A percentile compares a stretch with the other conserved stretches of the same genome.
Conservation (phyloP, 108 stramenopile genomes). For the Cyclostephanos tholiformis region DNA sequence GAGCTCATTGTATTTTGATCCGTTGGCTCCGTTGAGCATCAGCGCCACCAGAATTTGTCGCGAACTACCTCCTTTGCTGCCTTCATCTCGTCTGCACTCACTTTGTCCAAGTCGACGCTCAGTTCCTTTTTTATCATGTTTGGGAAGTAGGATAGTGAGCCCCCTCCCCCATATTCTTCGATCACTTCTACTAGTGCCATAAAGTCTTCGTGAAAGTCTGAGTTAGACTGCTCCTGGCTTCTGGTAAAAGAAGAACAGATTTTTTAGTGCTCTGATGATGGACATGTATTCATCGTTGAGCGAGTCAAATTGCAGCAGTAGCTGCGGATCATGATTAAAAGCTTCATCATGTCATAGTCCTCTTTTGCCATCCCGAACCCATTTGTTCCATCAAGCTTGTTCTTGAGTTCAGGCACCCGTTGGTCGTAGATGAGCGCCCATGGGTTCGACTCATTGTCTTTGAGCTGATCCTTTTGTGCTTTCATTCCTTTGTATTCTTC, state of each 20-base stretch:
- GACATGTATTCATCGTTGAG: background rate
- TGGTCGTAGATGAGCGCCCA: slow-evolving; percentile 11
- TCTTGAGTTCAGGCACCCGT: background rate
- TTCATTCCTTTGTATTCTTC: background rate
- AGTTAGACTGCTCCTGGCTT: too few species aligned
- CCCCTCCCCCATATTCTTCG: too few species aligned
- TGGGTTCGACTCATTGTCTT: background rate
- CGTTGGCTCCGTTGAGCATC: slow-evolving; percentile 4
- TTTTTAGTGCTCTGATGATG: background rate
- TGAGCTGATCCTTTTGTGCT: background rate
- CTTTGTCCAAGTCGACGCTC: background rate
- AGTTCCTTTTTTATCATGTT: background rate
- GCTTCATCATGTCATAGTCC: background rate
- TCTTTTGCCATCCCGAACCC: background rate
- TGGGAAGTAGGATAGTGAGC: too few species aligned
- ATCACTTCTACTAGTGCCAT: too few species aligned
- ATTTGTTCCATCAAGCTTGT: slow-evolving; percentile 1
- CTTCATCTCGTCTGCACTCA: too few species aligned
- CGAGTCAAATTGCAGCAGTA: too few species aligned
- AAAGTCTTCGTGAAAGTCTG: too few species aligned
- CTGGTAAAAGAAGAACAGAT: background rate
- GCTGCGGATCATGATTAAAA: slow-evolving; percentile 8
- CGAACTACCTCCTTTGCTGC: too few species aligned
- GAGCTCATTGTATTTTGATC: background rate
- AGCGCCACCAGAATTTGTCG: background rate